Conservation (phyloP, 768 basidiomycete genomes). For the Lactifluus volemus region DNA sequence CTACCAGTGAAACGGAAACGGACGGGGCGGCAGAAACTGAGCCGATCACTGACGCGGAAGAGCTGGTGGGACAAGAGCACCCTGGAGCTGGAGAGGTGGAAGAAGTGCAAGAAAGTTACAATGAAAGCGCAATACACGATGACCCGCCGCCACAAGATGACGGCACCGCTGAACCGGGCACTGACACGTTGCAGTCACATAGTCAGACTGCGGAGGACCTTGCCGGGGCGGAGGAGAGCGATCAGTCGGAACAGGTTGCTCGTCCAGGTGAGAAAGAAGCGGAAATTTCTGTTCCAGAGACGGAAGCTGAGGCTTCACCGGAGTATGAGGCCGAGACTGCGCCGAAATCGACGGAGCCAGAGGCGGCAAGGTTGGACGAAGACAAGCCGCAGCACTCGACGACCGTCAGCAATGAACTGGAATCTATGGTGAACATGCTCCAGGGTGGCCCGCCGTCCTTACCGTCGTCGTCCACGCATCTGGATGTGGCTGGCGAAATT, state of each 20-base stretch:
- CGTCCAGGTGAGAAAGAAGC: constrained; percentile 12
- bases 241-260: neutral
- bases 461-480: constrained; percentile 16
- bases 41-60: neutral
- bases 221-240: constrained; percentile 4
- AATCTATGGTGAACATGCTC: constrained; percentile 59
- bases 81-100: constrained; percentile 18
- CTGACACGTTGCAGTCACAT: neutral
- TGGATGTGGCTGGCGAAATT: constrained; percentile 37
- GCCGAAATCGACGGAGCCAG: constrained; percentile 15
- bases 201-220: neutral
- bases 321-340: constrained; percentile 15
- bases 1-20: neutral
- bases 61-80: neutral
- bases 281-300: neutral
- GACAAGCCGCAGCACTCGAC: constrained; percentile 16
- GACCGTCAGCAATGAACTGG: constrained; percentile 37
- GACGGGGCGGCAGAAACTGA: constrained; percentile 2
- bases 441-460: constrained; percentile 32
- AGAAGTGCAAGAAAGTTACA: constrained; percentile 8
- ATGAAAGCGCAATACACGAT: constrained; percentile 2
- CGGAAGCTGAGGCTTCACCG: constrained; percentile 11
- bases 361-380: constrained; percentile 18
- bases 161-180: neutral
- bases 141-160: constrained; percentile 10